Conservation (phyloP, 73 alveolate genomes). For the Breviolum minutum region DNA sequence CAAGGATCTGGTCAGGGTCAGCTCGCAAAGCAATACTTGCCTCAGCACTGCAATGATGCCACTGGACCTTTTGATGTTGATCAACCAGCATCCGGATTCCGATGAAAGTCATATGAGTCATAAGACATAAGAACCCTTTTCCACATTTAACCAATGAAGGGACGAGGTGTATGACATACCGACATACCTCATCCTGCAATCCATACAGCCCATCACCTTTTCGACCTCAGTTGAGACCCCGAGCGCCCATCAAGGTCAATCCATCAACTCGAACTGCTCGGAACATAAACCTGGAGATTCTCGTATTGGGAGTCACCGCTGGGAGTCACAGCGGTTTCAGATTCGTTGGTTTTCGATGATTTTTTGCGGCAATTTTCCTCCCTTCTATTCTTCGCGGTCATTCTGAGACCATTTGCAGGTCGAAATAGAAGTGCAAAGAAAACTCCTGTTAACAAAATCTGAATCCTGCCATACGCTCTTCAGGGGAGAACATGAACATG, state of each 20-base stretch:
- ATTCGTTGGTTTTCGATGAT: not conserved
- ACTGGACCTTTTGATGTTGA: not conserved
- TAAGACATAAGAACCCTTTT: too few relatives aligned
- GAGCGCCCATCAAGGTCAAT: slow-evolving; percentile 45
- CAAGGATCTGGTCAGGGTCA: slow-evolving; percentile 58
- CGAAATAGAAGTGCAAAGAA: not conserved
- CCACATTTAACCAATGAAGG: too few relatives aligned
- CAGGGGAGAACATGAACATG: too few relatives aligned
- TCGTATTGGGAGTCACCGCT: not conserved
- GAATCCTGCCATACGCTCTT: too few relatives aligned
- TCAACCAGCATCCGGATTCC: not conserved
- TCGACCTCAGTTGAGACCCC: not conserved
- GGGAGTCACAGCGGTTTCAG: too few relatives aligned
- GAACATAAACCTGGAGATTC: slow-evolving; percentile 48
- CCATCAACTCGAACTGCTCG: slow-evolving; percentile 90
- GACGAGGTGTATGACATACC: too few relatives aligned
- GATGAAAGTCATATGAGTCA: not conserved
- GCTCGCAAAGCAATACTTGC: slow-evolving; percentile 48
- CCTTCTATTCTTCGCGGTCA: not conserved
- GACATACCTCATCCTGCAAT: too few relatives aligned
- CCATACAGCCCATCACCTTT: too few relatives aligned
- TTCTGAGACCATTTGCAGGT: not conserved
- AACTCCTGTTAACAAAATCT: too few relatives aligned
- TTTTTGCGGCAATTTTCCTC: not conserved
- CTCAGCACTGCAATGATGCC: not conserved